phyloP scores from a whole-genome alignment of 208 protist species.

The Leishmania turanica region DNA sequence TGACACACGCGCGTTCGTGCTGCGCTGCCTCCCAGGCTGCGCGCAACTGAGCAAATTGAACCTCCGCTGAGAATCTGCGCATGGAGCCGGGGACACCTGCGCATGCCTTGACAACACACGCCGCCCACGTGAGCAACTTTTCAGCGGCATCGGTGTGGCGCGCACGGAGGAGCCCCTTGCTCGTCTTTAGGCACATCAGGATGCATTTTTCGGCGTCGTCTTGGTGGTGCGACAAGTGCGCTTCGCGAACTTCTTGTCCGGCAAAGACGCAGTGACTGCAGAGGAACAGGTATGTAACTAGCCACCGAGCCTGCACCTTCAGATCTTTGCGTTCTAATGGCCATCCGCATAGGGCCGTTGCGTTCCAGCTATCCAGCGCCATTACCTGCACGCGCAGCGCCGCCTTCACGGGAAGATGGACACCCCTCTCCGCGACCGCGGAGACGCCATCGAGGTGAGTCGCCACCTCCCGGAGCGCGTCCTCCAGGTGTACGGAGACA shows the following conservation, averaged over 20 bases:
- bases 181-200: conserved; percentile 81
- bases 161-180: conserved; percentile 32
- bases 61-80: conserved; percentile 30
- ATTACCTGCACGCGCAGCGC: conserved; percentile 42
- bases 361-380: conserved; percentile 64
- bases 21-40: conserved; percentile 36
- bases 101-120: conserved; percentile 11
- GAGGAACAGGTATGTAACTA: conserved; percentile 60
- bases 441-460: not conserved
- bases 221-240: conserved; percentile 58
- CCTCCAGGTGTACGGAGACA: not conserved
- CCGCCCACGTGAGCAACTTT: conserved; percentile 29
- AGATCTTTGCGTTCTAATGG: conserved; percentile 20
- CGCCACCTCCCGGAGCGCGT: not conserved
- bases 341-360: conserved; percentile 38
- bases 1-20: conserved; percentile 19
- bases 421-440: not conserved
- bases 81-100: not conserved
- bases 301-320: conserved; percentile 26
- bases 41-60: conserved; percentile 57
- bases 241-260: conserved; percentile 23
- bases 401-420: conserved; percentile 42
- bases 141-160: conserved; percentile 10
- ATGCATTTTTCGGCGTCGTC: conserved; percentile 71
- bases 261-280: conserved; percentile 64